Conservation (phyloP, 139 green algal species). For the Chlamydomonas schloesseri region DNA sequence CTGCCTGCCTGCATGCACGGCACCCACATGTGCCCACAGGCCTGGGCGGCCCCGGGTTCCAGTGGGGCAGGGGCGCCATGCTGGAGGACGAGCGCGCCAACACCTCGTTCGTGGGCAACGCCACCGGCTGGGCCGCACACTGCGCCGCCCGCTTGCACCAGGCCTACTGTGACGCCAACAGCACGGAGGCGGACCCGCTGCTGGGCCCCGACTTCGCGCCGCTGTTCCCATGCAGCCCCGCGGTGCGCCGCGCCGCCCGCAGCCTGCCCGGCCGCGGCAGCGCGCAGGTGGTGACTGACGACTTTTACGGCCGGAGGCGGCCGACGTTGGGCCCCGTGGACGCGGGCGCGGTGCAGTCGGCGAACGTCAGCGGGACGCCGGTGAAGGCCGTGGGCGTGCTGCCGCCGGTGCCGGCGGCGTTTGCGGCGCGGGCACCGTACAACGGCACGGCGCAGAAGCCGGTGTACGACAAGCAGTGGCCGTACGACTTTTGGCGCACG, state of each 20-base stretch:
- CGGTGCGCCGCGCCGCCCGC: neutral
- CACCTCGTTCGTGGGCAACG: conserved; percentile 38
- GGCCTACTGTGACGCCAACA: conserved; percentile 4
- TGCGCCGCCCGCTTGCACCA: neutral
- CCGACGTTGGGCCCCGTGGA: neutral
- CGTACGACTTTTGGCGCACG: conserved; percentile 24
- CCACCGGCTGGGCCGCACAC: neutral
- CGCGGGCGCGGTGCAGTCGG: conserved; percentile 17
- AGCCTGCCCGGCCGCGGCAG: neutral
- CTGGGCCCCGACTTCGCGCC: conserved; percentile 1
- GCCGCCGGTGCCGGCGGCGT: conserved; percentile 23
- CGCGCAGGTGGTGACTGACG: conserved; percentile 5
- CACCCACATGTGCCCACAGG: too few relatives aligned
- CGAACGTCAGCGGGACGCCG: neutral
- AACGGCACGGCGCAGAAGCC: neutral
- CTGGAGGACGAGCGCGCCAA: conserved; percentile 42
- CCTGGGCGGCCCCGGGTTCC: neutral
- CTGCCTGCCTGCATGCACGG: too few relatives aligned
- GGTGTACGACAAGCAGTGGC: conserved; percentile 34
- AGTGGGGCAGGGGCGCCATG: conserved; percentile 43
- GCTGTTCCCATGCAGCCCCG: conserved; percentile 23
- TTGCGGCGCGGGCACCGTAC: neutral
- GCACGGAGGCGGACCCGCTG: conserved; percentile 17
- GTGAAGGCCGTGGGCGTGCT: neutral
- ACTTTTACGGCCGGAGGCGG: conserved; percentile 34